Evolutionary conservation across 306 rosid genomes (phyloP).

Genomic region (Urtica urens): DNA sequence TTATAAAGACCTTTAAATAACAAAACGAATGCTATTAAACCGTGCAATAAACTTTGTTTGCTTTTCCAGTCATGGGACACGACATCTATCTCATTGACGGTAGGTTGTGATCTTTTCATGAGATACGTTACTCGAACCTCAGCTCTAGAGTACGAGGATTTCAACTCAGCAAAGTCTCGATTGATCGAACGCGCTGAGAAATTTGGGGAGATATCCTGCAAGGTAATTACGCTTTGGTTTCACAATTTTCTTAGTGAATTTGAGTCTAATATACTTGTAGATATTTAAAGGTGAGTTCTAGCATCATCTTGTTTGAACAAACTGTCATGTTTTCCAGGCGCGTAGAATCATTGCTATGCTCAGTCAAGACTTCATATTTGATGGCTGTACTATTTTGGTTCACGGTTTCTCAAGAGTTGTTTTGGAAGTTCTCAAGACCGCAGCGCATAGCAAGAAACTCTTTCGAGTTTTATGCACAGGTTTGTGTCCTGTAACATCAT

Average conservation of each 20-base stretch:
- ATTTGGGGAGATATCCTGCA: slow-evolving; percentile 82
- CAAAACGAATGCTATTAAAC: neutral
- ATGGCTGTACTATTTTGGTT: slow-evolving; percentile 88
- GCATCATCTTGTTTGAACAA: neutral
- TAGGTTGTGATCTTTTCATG: slow-evolving; percentile 86
- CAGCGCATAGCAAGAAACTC: slow-evolving; percentile 67
- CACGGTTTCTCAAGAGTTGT: slow-evolving; percentile 95
- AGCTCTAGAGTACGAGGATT: slow-evolving; percentile 84
- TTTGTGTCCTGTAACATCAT: slow-evolving; percentile 12
- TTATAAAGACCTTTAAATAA: neutral
- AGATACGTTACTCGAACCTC: slow-evolving; percentile 87
- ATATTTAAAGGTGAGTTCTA: slow-evolving; percentile 16
- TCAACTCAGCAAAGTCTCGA: slow-evolving; percentile 75
- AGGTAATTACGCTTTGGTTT: slow-evolving; percentile 29
- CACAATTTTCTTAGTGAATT: neutral
- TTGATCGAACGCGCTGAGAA: slow-evolving; percentile 95
- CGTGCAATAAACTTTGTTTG: neutral
- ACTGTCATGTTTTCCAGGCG: slow-evolving; percentile 41
- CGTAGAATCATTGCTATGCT: slow-evolving; percentile 85
- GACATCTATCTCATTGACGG: slow-evolving; percentile 85
- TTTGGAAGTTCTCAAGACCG: slow-evolving; percentile 63
- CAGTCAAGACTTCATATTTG: slow-evolving; percentile 81
- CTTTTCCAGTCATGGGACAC: slow-evolving; percentile 71
- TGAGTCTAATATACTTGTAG: slow-evolving; percentile 75
- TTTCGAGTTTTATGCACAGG: slow-evolving; percentile 94